Evolutionary conservation across 306 rosid species (phyloP), one percentile per base, ranked within the genome.

Genomic region (Mucuna pruriens): DNA sequence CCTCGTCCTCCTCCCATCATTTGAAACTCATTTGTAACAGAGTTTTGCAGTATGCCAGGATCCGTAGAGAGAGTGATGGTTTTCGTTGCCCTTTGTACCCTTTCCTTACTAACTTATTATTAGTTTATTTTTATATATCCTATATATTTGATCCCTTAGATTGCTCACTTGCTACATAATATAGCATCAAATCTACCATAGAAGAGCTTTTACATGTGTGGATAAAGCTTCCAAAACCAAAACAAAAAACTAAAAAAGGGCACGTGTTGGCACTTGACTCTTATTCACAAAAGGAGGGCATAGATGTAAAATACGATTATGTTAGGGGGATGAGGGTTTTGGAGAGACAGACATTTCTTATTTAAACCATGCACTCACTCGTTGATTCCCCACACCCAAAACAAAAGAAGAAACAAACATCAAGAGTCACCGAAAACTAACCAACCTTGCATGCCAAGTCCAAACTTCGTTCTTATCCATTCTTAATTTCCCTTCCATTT

Each of bases 321-420:
- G 13, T 22, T 58, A 73, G 79, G 52, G 64, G 31, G 78, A 75
- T 0, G 16, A 62, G 55, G 57, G 55, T 68, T 68, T 68, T 42
- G 74, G 74, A 42, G 74, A 40, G 74, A 6, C 36, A 42, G 7
- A 15, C 2, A 7, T 64, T 83, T 23, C 83, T 84, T 87, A 87
- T 87, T 82, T 87, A 87, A 81, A 79, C 85, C 77, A 51, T 45
- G 17, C 34, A 62, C 63, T 78, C 82, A 82, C 85, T 84, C 33
- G 34, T 20, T 67, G 34, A 39, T 67, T 40, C 73, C 34, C 0
- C 88, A 77, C 85, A 77, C 69, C 71, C 82, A 75, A 44, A 70
- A 72, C 71, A 83, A 45, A 76, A 66, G 42, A 19, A 16, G n/a
- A 64, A 64, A 64, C 71, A 79, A 64, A 75, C 72, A 29, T 44